Evolutionary conservation across 2,329 filamentous ascomycete species (phyloP).

Genomic region (Myriosclerotinia scirpicola): DNA sequence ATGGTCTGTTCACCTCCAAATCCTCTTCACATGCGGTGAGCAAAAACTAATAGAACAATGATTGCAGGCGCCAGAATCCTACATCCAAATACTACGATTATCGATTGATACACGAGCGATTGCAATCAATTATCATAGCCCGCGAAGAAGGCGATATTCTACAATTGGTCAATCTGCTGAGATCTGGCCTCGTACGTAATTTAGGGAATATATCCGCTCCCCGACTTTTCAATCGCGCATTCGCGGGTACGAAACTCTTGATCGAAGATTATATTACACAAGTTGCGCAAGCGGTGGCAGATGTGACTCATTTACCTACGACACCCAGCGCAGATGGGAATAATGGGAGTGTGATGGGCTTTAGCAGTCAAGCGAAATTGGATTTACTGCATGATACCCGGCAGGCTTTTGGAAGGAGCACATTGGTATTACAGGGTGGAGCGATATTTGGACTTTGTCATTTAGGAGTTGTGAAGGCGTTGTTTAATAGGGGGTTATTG

Average conservation of each 20-base stretch:
- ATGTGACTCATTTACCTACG: conserved; percentile 68
- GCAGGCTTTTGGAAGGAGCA: conserved; percentile 83
- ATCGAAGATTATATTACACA: conserved; percentile 90
- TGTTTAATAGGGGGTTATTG: conserved; percentile 76
- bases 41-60: background rate
- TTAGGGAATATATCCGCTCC: conserved; percentile 86
- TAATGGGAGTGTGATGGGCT: conserved; percentile 43
- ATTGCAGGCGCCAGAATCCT: conserved; percentile 72
- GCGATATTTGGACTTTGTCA: conserved; percentile 91
- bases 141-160: conserved; percentile 71
- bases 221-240: conserved; percentile 79
- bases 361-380: conserved; percentile 59
- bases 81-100: conserved; percentile 84
- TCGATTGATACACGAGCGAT: conserved; percentile 74
- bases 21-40: background rate
- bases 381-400: conserved; percentile 85
- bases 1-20: conserved; percentile 57
- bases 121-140: conserved; percentile 68
- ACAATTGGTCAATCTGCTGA: conserved; percentile 73
- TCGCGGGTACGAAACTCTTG: conserved; percentile 83
- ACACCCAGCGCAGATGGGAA: conserved; percentile 47
- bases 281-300: conserved; percentile 76
- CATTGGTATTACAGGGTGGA: conserved; percentile 83
- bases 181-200: conserved; percentile 78
- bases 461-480: conserved; percentile 83